phyloP scores from a whole-genome alignment of 768 basidiomycete species.

The Mycena kentingensis region DNA sequence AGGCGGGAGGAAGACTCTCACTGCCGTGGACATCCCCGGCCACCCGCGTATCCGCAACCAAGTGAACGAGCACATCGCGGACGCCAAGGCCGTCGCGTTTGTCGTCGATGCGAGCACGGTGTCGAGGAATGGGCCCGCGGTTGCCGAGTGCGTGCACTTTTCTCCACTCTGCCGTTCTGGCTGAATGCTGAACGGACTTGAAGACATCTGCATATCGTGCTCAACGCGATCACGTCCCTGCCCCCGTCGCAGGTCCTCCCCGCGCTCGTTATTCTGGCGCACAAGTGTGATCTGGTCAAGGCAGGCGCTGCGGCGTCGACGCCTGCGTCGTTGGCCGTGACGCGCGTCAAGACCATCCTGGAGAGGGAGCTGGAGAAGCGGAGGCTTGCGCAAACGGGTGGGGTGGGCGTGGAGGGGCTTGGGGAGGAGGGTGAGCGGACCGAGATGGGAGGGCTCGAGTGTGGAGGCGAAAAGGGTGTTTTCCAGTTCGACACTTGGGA shows the following conservation, averaged over 20 bases:
- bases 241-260: constrained; percentile 71
- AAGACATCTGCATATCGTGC: constrained; percentile 75
- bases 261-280: constrained; percentile 65
- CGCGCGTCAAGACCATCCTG: constrained; percentile 73
- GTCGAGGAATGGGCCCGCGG: constrained; percentile 70
- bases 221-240: constrained; percentile 70
- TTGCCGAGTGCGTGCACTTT: constrained; percentile 70
- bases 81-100: constrained; percentile 70
- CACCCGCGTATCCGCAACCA: constrained; percentile 80
- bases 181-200: constrained; percentile 10
- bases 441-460: constrained; percentile 77
- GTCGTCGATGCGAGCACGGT: constrained; percentile 80
- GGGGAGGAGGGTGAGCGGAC: constrained; percentile 67
- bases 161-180: constrained; percentile 6
- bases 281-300: constrained; percentile 76
- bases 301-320: constrained; percentile 38
- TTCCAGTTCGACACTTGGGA: constrained; percentile 86
- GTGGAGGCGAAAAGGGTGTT: constrained; percentile 50
- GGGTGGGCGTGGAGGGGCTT: constrained; percentile 71
- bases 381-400: constrained; percentile 59
- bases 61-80: constrained; percentile 63
- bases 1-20: constrained; percentile 45
- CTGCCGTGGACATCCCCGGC: constrained; percentile 78
- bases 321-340: constrained; percentile 54
- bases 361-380: constrained; percentile 87